Evolutionary conservation across 1,284 basidiomycete species (phyloP).

Genomic region (Trametes polyzona): DNA sequence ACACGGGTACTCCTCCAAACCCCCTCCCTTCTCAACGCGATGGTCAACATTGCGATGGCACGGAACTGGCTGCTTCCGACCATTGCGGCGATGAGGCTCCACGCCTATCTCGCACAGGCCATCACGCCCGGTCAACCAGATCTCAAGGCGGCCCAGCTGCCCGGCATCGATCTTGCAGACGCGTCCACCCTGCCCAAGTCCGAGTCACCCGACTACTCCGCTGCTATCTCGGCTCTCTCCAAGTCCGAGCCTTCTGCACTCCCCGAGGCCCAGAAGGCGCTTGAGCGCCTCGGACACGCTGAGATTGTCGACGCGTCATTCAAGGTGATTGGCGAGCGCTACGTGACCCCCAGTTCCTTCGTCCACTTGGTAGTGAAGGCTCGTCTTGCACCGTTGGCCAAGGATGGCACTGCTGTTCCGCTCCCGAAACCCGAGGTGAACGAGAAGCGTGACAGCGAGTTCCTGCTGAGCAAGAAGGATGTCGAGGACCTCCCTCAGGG

Average conservation of each 20-base stretch:
- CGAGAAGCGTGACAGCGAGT: conserved; percentile 63
- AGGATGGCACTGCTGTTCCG: conserved; percentile 28
- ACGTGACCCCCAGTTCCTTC: conserved; percentile 89
- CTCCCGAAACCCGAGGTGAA: conserved; percentile 47
- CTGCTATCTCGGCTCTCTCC: conserved; percentile 44
- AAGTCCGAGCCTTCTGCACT: conserved; percentile 59
- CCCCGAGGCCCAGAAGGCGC: conserved; percentile 68
- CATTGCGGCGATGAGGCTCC: conserved; percentile 79
- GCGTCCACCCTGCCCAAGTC: conserved; percentile 52
- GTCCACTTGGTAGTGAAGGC: conserved; percentile 89
- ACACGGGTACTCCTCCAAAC: conserved; percentile 67
- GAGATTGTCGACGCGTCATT: conserved; percentile 88
- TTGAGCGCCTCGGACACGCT: conserved; percentile 77
- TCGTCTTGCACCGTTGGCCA: conserved; percentile 61
- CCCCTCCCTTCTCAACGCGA: conserved; percentile 78
- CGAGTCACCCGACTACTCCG: conserved; percentile 55
- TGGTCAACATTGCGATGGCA: conserved; percentile 83
- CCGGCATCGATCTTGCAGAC: conserved; percentile 64
- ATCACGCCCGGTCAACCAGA: conserved; percentile 60
- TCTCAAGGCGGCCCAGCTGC: conserved; percentile 72
- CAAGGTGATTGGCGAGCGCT: conserved; percentile 91
- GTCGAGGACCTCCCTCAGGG: conserved; percentile 56
- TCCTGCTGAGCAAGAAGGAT: conserved; percentile 66
- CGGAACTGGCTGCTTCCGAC: conserved; percentile 93
- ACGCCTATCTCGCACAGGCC: conserved; percentile 87